Base-by-base conservation (phyloP, 805 yeast genomes). In the Blastobotrys peoriensis region DNA sequence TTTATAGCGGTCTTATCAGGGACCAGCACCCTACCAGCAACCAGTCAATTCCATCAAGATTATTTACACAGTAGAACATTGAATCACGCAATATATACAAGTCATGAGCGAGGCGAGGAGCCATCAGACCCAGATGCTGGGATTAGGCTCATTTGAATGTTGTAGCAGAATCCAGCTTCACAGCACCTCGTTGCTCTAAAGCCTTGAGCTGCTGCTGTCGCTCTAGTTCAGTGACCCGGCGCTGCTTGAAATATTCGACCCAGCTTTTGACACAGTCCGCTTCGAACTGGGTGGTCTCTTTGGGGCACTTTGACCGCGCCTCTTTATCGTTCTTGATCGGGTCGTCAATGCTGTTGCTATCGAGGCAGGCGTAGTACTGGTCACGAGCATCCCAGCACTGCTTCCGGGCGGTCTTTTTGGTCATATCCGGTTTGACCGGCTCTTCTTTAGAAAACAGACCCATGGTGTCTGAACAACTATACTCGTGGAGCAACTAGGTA, bases 311-410 rank as follows among this genome's bases (percentile, higher is more conserved):
- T 18, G 65, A 56, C 42, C 74, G 71, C 35, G 86, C 78, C 23
- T 64, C 63, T 4, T 60, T 58, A 36, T 69, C 68, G 40, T 58
- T 57, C 40, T 54, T 57, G 43, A 81, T 65, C 16, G 95, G 84
- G 61, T 85, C 84, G 5, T 75, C 77, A 43, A 91, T 80, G 15
- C 75, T 66, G 56, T 83, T 74, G 39, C 66, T 69, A 53, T 83
- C 86, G 40, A 91, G 70, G 62, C 98, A 91, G 5, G 65, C 72
- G 56, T 86, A 86, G 60, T 75, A 88, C 34, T 56, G 55, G 58
- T 91, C 98, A 48, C 98, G 75, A 5, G 91, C 71, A 41, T 81
- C 91, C 98, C 98, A 93, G 68, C 98, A 91, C 48, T 71, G 68
- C 58, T 78, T 74, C 52, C 98, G 76, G 53, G 80, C 77, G 21